Percentiles rank a stretch among this genome's conserved stretches.
phyloP scores from a whole-genome alignment of 345 rosid genomes.

The Populus simonii region DNA sequence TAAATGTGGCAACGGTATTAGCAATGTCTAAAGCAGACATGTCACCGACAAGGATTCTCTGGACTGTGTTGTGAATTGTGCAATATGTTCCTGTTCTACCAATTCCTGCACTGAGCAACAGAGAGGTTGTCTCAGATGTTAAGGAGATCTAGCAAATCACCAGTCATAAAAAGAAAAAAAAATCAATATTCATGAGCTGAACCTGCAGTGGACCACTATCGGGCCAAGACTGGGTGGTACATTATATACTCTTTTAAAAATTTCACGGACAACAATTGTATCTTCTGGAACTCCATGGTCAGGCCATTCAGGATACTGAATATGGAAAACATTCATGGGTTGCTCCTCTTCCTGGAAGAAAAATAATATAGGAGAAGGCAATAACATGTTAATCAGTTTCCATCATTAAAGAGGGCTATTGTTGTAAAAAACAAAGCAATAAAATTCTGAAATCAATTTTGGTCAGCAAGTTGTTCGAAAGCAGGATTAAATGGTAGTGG shows the following conservation, averaged over 20 bases:
- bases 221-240: conserved; percentile 71
- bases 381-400: background rate
- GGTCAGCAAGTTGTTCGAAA: background rate
- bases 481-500: background rate
- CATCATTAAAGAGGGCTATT: background rate
- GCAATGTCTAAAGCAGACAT: conserved; percentile 76
- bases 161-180: conserved; percentile 5
- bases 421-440: background rate
- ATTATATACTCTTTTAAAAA: conserved; percentile 54
- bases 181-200: conserved; percentile 12
- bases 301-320: conserved; percentile 95
- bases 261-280: conserved; percentile 73
- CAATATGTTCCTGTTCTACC: conserved; percentile 98
- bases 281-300: conserved; percentile 93
- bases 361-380: background rate
- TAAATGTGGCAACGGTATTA: conserved; percentile 56
- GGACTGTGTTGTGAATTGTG: conserved; percentile 84
- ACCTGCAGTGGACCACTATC: conserved; percentile 97
- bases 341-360: conserved; percentile 58
- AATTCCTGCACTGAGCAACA: conserved; percentile 82
- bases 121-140: conserved; percentile 25
- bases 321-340: conserved; percentile 65
- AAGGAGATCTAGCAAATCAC: background rate
- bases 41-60: conserved; percentile 85
- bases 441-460: background rate